phyloP scores from a whole-genome alignment of 768 basidiomycete genomes.

The Suillus ampliporus region DNA sequence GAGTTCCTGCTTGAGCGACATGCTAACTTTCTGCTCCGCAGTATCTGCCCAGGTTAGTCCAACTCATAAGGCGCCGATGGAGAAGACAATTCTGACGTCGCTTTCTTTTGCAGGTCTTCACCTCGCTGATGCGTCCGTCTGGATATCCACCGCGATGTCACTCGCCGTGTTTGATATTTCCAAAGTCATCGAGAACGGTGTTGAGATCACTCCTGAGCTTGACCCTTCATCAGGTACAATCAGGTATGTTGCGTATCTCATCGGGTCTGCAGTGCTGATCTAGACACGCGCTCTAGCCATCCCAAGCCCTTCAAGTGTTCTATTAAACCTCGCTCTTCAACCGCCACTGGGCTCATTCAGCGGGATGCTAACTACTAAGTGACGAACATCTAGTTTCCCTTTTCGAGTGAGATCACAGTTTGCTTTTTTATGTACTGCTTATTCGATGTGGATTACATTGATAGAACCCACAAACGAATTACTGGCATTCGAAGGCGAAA shows the following conservation, averaged over 20 bases:
- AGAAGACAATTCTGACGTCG: conserved; percentile 21
- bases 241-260: conserved; percentile 40
- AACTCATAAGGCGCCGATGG: not conserved
- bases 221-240: conserved; percentile 61
- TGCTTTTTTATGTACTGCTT: too few species aligned
- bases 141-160: conserved; percentile 41
- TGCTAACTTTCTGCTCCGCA: conserved; percentile 16
- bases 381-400: too few species aligned
- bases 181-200: conserved; percentile 45
- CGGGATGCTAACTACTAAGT: conserved; percentile 37
- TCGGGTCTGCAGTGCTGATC: too few species aligned
- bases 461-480: too few species aligned
- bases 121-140: conserved; percentile 51
- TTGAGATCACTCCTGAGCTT: conserved; percentile 52
- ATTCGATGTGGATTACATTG: too few species aligned
- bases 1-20: conserved; percentile 12
- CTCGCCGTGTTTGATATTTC: conserved; percentile 51
- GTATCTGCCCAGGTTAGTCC: conserved; percentile 36
- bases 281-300: not conserved
- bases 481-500: too few species aligned
- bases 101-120: conserved; percentile 45
- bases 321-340: conserved; percentile 56
- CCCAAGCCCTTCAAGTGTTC: conserved; percentile 49
- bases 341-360: conserved; percentile 52
- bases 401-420: too few species aligned